Evolutionary conservation across 2,329 filamentous ascomycete genomes (phyloP), one percentile per base, ranked within the genome.

Genomic region (Thelonectria rubi): DNA sequence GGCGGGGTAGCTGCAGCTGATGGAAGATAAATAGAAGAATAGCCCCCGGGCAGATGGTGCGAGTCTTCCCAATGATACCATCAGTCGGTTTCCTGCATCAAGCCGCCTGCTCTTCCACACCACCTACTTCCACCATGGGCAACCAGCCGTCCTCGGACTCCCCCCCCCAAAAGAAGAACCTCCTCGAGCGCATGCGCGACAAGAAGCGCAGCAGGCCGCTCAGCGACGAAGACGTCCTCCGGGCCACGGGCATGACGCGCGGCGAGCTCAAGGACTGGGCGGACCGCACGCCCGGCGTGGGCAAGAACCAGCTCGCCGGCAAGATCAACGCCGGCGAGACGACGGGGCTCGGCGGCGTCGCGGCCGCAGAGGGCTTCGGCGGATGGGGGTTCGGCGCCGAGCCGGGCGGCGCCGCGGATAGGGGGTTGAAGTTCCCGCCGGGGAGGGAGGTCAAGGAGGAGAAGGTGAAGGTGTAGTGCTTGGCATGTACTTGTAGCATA

Each of bases 231-330:
- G 78, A 79, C 62, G 65, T 81, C 26, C 51, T 72, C 26, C 79
- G 79, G 62, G 79, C 79, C 73, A 80, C 78, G 34, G 79, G 79
- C 67, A 80, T 75, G 65, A 68, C 67, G 30, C 73, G 75, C 40
- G 72, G 70, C 2, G 69, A 76, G 66, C 69, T 81, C 53, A 69
- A 72, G 20, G 34, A 67, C 2, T 80, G 79, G 78, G 74, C 75
- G n/a, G 75, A 75, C 21, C 70, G 68, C 4, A 67, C 72, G 24
- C 78, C 79, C 1, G 78, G 77, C 15, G 78, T 81, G 5, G 79
- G 72, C 37, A 76, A 72, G 54, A 79, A 81, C 56, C 77, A 78
- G 57, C 67, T 75, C 18, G 76, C 78, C 4, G 77, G 78, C 7
- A 76, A 66, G 5, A 54, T 76, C 5, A 58, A 67, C 17, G 54